phyloP scores from a whole-genome alignment of 2,329 filamentous ascomycete species.

The Calonectria pteridis region DNA sequence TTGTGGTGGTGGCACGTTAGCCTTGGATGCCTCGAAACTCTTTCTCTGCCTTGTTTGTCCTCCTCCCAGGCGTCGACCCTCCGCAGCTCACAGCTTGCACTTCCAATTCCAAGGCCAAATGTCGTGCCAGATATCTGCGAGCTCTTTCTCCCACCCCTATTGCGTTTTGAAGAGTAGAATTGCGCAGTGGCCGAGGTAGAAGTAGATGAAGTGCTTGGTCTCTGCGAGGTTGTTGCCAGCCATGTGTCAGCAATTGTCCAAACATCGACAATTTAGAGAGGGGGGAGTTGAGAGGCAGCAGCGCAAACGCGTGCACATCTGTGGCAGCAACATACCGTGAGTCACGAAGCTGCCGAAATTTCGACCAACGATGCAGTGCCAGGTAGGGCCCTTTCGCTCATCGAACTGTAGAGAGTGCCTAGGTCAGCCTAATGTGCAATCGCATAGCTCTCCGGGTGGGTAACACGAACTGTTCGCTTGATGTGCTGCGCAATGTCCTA shows the following conservation, averaged over 20 bases:
- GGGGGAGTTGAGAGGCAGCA: neutral
- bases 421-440: constrained; percentile 25
- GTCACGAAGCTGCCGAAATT: constrained; percentile 99
- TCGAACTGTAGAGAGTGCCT: constrained; percentile 77
- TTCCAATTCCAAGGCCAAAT: constrained; percentile 44
- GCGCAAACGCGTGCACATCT: neutral
- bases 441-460: constrained; percentile 12
- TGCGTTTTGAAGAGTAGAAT: constrained; percentile 99
- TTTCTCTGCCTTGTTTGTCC: constrained; percentile 25
- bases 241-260: constrained; percentile 33
- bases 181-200: constrained; percentile 98
- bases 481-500: constrained; percentile 97
- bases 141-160: constrained; percentile 62
- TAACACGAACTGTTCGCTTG: constrained; percentile 81
- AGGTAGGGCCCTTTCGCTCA: constrained; percentile 95
- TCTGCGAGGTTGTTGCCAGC: constrained; percentile 66
- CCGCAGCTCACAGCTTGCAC: constrained; percentile 44
- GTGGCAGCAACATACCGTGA: constrained; percentile 74
- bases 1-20: constrained; percentile 31
- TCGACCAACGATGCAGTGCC: constrained; percentile 98
- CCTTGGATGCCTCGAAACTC: constrained; percentile 31
- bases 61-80: constrained; percentile 32
- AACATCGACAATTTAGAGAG: neutral
- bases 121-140: constrained; percentile 36
- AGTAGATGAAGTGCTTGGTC: constrained; percentile 99